These are phyloP conservation scores for Passalora sequoiae DNA, from an alignment of 2,329 filamentous ascomycete species.

Conservation along the genomic window DNA sequence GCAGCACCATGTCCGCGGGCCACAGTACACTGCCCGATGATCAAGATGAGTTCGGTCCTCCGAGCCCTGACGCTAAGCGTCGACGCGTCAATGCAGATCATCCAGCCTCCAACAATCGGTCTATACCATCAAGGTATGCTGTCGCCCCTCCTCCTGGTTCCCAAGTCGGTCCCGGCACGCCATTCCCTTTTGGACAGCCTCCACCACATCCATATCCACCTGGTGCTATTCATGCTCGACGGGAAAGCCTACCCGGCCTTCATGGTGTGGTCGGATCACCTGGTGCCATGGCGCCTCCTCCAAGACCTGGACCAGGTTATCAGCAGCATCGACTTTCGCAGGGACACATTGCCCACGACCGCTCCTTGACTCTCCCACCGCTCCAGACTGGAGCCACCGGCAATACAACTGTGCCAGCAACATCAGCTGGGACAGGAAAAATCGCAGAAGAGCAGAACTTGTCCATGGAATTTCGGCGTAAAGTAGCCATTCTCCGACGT, in stretches of 20 bases:
- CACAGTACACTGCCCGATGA: slow-evolving; percentile 24
- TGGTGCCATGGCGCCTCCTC: slow-evolving; percentile 51
- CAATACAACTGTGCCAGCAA: slow-evolving; percentile 13
- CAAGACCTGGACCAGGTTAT: slow-evolving; percentile 41
- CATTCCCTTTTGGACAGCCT: slow-evolving; percentile 36
- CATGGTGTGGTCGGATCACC: slow-evolving; percentile 30
- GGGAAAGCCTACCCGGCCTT: slow-evolving; percentile 41
- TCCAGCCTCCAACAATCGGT: slow-evolving; percentile 39
- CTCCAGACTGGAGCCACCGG: slow-evolving; percentile 41
- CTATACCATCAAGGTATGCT: slow-evolving; percentile 30
- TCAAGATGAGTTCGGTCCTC: slow-evolving; percentile 42
- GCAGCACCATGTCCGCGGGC: slow-evolving; percentile 32
- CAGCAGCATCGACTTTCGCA: slow-evolving; percentile 32
- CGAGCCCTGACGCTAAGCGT: slow-evolving; percentile 56
- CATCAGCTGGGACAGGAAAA: slow-evolving; percentile 17
- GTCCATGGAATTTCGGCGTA: slow-evolving; percentile 67
- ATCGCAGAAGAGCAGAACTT: slow-evolving; percentile 58
- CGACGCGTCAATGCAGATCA: slow-evolving; percentile 52
- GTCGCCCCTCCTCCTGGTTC: slow-evolving; percentile 14
- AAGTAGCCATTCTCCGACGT: slow-evolving; percentile 68
- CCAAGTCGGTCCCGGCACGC: slow-evolving; percentile 34
- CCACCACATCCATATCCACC: slow-evolving; percentile 40
- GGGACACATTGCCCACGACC: slow-evolving; percentile 37
- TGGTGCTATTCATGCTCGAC: slow-evolving; percentile 31
- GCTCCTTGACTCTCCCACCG: slow-evolving; percentile 51